These are phyloP conservation scores for Penicillium sclerotiorum DNA, from an alignment of 2,329 filamentous ascomycete species.

Conservation along the genomic window DNA sequence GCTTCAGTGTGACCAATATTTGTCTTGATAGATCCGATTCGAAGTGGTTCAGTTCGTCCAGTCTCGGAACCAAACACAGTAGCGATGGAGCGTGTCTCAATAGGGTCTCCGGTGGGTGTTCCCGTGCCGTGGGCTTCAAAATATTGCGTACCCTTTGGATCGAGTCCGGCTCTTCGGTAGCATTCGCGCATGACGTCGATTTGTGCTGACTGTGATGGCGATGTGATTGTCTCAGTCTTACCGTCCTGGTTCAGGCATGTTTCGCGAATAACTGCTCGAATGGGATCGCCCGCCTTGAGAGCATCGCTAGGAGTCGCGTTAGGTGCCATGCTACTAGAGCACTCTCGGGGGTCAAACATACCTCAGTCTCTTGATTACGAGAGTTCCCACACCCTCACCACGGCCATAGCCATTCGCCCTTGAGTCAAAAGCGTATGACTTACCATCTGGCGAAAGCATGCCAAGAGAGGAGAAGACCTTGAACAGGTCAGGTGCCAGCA, in stretches of 20 bases:
- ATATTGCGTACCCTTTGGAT: slow-evolving; percentile 1
- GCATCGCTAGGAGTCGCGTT: too few species aligned
- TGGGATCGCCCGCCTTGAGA: slow-evolving; percentile 46
- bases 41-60: slow-evolving; percentile 4
- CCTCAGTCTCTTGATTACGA: slow-evolving; percentile 54
- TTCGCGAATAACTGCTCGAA: slow-evolving; percentile 47
- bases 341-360: too few species aligned
- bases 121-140: slow-evolving; percentile 15
- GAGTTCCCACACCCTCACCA: slow-evolving; percentile 49
- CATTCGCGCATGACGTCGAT: slow-evolving; percentile 34
- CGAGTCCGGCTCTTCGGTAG: slow-evolving; percentile 15
- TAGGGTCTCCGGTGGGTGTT: slow-evolving; percentile 3
- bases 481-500: neutral
- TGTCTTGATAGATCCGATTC: slow-evolving; percentile 28
- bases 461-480: neutral
- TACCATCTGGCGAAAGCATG: slow-evolving; percentile 2
- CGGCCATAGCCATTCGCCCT: slow-evolving; percentile 57
- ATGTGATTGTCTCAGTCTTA: slow-evolving; percentile 28
- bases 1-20: slow-evolving; percentile 35
- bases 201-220: slow-evolving; percentile 27
- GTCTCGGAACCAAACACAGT: slow-evolving; percentile 4
- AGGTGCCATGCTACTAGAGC: too few species aligned
- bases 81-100: neutral
- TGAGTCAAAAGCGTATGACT: slow-evolving; percentile 45
- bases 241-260: slow-evolving; percentile 38